phyloP scores from a whole-genome alignment of 768 basidiomycete genomes.

The Boletus insuetus region DNA sequence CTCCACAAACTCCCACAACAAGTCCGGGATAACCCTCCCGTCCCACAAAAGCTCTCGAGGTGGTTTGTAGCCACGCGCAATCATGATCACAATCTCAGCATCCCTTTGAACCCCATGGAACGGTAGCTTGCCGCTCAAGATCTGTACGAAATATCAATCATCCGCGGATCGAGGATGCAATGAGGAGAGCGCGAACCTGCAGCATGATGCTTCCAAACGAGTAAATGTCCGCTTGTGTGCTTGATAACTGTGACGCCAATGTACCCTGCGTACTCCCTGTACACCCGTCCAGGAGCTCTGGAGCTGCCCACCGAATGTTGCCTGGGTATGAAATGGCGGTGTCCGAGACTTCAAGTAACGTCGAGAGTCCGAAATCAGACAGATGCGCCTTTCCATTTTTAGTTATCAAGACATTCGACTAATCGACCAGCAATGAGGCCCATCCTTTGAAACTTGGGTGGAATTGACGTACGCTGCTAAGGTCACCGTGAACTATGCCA shows the following conservation, averaged over 20 bases:
- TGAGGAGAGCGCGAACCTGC: constrained; percentile 14
- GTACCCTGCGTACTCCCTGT: background rate
- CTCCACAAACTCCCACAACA: constrained; percentile 22
- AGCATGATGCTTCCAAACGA: constrained; percentile 31
- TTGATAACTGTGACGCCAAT: constrained; percentile 5
- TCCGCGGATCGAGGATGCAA: background rate
- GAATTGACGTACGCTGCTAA: constrained; percentile 33
- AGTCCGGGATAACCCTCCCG: constrained; percentile 21
- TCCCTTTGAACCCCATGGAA: constrained; percentile 20
- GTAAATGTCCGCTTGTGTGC: constrained; percentile 22
- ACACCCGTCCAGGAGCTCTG: constrained; percentile 18
- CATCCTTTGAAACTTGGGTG: background rate
- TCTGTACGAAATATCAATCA: constrained; percentile 9
- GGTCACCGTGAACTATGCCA: constrained; percentile 38
- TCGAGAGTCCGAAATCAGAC: constrained; percentile 34
- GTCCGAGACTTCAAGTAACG: constrained; percentile 10
- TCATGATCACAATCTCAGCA: constrained; percentile 24
- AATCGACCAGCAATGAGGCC: background rate
- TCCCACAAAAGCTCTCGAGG: constrained; percentile 17
- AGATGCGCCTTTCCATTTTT: constrained; percentile 13
- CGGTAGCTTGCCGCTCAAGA: constrained; percentile 23
- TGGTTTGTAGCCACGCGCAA: constrained; percentile 10
- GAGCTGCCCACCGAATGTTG: constrained; percentile 31
- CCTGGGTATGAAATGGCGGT: constrained; percentile 13
- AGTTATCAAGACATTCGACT: constrained; percentile 26